Evolutionary conservation across 106 monocot species (phyloP).

Genomic region (Amphibolis antarctica): DNA sequence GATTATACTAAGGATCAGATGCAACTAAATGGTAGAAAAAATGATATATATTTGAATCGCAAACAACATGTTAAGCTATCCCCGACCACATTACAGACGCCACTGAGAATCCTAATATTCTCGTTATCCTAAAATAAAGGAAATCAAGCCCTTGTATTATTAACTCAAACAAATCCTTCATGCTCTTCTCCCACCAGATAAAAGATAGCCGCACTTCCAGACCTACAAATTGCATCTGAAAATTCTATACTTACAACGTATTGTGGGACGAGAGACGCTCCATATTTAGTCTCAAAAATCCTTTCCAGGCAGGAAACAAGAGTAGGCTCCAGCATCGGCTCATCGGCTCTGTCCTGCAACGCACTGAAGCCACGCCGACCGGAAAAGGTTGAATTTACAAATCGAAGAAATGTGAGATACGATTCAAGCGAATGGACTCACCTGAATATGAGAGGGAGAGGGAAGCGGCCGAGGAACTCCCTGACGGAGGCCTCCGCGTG

Average conservation of each 20-base stretch:
- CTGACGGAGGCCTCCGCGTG: constrained; percentile 55
- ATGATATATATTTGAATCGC: too few relatives aligned
- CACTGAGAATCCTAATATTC: too few relatives aligned
- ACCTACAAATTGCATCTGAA: too few relatives aligned
- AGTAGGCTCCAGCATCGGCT: constrained; percentile 32
- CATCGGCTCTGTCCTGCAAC: constrained; percentile 40
- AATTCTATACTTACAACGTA: constrained; percentile 41
- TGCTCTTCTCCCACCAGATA: too few relatives aligned
- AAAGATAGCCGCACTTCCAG: too few relatives aligned
- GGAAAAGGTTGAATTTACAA: constrained; percentile 1
- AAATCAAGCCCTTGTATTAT: too few relatives aligned
- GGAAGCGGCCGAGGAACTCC: constrained; percentile 79
- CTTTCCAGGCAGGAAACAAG: constrained; percentile 68
- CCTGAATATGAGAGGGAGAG: constrained; percentile 58
- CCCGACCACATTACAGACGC: too few relatives aligned
- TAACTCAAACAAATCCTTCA: too few relatives aligned
- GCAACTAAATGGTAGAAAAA: too few relatives aligned
- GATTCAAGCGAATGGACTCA: not conserved
- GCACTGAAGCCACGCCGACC: constrained; percentile 20
- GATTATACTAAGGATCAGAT: too few relatives aligned
- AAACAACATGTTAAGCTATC: too few relatives aligned
- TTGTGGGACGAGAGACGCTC: constrained; percentile 52
- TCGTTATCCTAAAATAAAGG: too few relatives aligned
- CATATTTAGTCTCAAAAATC: constrained; percentile 67
- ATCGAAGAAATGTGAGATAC: not conserved